These are phyloP conservation scores for Elsinoe perseae DNA, from an alignment of 2,329 filamentous ascomycete genomes.

Conservation along the genomic window DNA sequence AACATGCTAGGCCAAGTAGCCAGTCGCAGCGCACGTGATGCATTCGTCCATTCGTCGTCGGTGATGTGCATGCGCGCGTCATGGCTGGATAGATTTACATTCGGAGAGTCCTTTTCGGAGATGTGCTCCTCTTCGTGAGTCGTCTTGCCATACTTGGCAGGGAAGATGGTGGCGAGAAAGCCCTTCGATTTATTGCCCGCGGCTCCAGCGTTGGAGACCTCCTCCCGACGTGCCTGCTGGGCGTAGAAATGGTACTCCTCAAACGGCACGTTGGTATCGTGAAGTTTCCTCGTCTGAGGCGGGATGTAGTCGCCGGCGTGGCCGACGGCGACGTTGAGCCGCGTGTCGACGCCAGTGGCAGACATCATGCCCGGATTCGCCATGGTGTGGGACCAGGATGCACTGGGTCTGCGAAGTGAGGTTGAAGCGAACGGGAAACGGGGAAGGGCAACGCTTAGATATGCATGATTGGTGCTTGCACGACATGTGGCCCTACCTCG, in stretches of 20 bases:
- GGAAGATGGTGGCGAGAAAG: slow-evolving; percentile 18
- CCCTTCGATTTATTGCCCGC: slow-evolving; percentile 20
- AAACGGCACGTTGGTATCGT: slow-evolving; percentile 23
- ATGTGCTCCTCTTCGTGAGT: background rate
- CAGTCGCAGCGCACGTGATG: slow-evolving; percentile 32
- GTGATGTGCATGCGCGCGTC: slow-evolving; percentile 17
- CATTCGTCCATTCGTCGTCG: slow-evolving; percentile 32
- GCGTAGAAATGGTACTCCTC: slow-evolving; percentile 25
- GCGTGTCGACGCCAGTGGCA: slow-evolving; percentile 10
- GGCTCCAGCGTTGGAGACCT: slow-evolving; percentile 18
- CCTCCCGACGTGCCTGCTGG: slow-evolving; percentile 19
- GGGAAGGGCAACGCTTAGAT: slow-evolving; percentile 6
- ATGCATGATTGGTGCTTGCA: background rate
- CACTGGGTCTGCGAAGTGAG: background rate
- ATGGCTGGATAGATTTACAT: background rate
- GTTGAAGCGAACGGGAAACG: background rate
- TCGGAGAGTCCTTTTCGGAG: background rate
- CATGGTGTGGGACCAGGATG: background rate
- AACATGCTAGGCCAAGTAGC: slow-evolving; percentile 34
- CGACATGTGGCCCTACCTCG: background rate
- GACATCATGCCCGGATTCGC: slow-evolving; percentile 10
- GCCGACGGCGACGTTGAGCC: background rate
- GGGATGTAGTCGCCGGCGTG: slow-evolving; percentile 21
- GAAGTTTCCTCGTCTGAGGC: slow-evolving; percentile 25
- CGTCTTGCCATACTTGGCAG: background rate